These are phyloP conservation scores for Cladophialophora exuberans DNA, from an alignment of 2,329 filamentous ascomycete genomes.

Conservation along the genomic window DNA sequence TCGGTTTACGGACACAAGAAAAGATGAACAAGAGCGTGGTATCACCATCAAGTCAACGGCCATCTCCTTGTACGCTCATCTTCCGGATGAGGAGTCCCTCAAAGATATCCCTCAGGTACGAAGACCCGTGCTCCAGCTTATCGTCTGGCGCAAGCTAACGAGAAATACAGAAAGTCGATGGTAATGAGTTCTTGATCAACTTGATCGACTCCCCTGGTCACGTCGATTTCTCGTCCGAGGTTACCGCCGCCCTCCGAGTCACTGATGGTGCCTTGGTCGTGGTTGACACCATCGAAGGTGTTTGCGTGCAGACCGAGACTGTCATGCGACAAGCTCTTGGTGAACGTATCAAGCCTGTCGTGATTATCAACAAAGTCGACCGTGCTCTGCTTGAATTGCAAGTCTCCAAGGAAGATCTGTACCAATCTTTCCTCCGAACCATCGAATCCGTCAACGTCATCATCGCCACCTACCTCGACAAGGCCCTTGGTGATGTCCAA, in stretches of 20 bases:
- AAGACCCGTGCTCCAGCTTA: not conserved
- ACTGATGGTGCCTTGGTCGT: constrained; percentile 99
- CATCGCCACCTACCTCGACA: constrained; percentile 98
- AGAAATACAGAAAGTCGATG: constrained; percentile 71
- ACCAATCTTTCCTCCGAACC: constrained; percentile 99
- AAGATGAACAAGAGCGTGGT: constrained; percentile 98
- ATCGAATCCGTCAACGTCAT: constrained; percentile 99
- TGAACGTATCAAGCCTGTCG: constrained; percentile 99
- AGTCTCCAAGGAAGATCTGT: constrained; percentile 97
- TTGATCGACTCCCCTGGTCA: constrained; percentile 99
- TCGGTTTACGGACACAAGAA: constrained; percentile 94
- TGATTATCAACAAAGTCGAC: constrained; percentile 99
- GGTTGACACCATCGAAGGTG: constrained; percentile 99
- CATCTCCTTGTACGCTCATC: constrained; percentile 93
- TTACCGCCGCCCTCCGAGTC: constrained; percentile 99
- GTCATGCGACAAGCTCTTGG: constrained; percentile 97
- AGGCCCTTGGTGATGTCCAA: constrained; percentile 94
- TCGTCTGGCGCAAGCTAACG: constrained; percentile 4
- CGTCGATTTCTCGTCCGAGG: constrained; percentile 99
- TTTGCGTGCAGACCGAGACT: constrained; percentile 99
- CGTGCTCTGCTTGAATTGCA: constrained; percentile 98
- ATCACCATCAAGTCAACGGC: constrained; percentile 99
- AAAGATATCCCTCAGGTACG: constrained; percentile 80
- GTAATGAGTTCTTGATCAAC: constrained; percentile 99
- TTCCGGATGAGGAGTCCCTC: constrained; percentile 79